Evolutionary conservation across 1,284 basidiomycete genomes (phyloP).

Genomic region (Boletus smithii): DNA sequence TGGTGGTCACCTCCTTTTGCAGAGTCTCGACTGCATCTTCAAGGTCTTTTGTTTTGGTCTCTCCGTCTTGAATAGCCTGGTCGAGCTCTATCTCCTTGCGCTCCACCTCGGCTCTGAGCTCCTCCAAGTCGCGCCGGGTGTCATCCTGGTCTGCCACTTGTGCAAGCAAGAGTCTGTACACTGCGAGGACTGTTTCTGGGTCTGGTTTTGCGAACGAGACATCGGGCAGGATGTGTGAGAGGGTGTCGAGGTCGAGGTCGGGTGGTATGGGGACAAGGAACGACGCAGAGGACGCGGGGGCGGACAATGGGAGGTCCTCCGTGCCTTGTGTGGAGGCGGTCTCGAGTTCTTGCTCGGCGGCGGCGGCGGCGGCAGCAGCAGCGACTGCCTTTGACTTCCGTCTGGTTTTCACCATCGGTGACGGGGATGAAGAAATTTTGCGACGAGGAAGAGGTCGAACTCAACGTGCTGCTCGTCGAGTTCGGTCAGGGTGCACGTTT

Average conservation of each 20-base stretch:
- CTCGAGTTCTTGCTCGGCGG: conserved; percentile 30
- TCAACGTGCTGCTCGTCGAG: no score
- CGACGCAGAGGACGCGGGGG: conserved; percentile 9
- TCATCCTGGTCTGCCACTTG: conserved; percentile 54
- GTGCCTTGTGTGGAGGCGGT: conserved; percentile 36
- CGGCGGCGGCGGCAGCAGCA: conserved; percentile 31
- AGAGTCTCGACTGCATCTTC: conserved; percentile 48
- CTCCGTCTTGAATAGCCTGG: conserved; percentile 71
- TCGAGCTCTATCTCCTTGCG: conserved; percentile 75
- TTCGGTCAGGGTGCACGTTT: no score
- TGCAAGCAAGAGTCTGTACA: conserved; percentile 61
- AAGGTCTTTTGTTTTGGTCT: conserved; percentile 53
- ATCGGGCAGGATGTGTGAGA: conserved; percentile 53
- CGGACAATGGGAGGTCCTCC: conserved; percentile 24
- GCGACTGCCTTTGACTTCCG: conserved; percentile 43
- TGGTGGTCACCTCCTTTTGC: conserved; percentile 50
- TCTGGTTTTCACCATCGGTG: conserved; percentile 40
- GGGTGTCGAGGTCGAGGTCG: conserved; percentile 59
- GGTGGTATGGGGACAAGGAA: conserved; percentile 43
- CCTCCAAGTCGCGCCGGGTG: conserved; percentile 59
- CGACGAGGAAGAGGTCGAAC: conserved; percentile 7
- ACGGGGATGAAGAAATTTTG: no score
- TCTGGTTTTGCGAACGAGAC: conserved; percentile 53
- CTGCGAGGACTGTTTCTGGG: conserved; percentile 51
- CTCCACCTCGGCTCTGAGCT: conserved; percentile 57